Evolutionary conservation across 2,329 filamentous ascomycete species (phyloP), one percentile per base, ranked within the genome.

Genomic region (Sarocladium kiliense): DNA sequence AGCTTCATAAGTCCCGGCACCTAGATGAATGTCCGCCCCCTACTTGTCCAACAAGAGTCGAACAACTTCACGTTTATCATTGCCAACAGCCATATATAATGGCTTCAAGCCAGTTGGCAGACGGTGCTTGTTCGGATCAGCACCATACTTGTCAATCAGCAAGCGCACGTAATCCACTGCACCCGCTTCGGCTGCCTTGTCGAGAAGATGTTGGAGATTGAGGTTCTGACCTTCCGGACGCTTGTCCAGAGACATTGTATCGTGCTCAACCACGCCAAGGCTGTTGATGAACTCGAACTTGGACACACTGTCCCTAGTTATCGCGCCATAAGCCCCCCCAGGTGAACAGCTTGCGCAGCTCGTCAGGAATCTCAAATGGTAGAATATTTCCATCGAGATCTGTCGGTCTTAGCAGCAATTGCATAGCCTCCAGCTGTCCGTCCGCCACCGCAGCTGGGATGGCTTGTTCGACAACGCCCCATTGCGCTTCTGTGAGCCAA

Each of bases 221-320:
- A 56, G 37, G n/a, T 53, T 56, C 39, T 56, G 55, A 12, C 23
- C 47, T 36, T 30, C 21, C 3, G 55, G 55, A 10, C 39, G 47
- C 14, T 42, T 32, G 39, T 54, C 36, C 14, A 56, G 49, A 37
- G 55, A 56, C 55, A 56, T 56, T 3, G 47, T 56, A 9, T 53
- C 47, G 12, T 56, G 55, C 27, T 55, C 53, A 3, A 19, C 27
- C 23, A 54, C 34, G 30, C 44, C 53, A 21, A 59, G 47, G 47
- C 55, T 26, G 45, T 57, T 30, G 49, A 60, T 55, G 37, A 57
- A 56, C 45, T 57, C 55, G 56, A 59, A 59, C 39, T 55, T 56
- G n/a, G 36, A 9, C n/a, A 19, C 12, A 6, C 7, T 39, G 36
- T 39, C 36, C 36, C 7, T 39, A 5, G 7, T 39, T 6, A n/a